Base-by-base conservation (phyloP, 371 early-diverging fungal species). In the Mucor saturninus region DNA sequence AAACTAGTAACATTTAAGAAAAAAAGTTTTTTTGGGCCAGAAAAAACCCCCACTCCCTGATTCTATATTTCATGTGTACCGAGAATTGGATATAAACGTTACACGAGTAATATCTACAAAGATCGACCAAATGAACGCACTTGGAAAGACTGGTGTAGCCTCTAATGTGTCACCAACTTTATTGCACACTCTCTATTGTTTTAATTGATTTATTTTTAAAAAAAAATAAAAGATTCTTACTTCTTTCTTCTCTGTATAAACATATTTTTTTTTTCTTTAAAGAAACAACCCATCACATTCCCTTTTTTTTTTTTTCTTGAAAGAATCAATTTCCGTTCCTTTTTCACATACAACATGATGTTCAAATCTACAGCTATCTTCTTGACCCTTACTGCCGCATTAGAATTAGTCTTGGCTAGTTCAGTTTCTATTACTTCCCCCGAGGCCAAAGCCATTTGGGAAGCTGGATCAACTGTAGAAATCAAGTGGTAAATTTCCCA, bases 391-490 rank as follows among this genome's bases (percentile, higher is more conserved):
- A 56, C 54, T 30, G 61, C 61, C 35, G 65, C 61, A 38, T 53
- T 69, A 30, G 50, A 69, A 50, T 49, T 65, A 38, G 62, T 65
- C 15, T 56, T 59, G 32, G 73, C 64, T 40, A 62, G 69, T 61
- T 73, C 73, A 32, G 67, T 73, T 43, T 54, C 60, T 6, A 54
- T 73, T 46, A 69, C 69, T 54, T 45, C 57, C 15, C 80, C 80
- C 14, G 56, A 72, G 48, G 52, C 75, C 11, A 74, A 72, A 35
- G 70, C 54, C 48, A 68, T 65, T 1, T 74, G 70, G 62, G 52
- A 69, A 55, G 52, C 62, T 30, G 80, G 80, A 51, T 58, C 77
- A 37, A 69, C 66, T 15, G 73, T 80, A 21, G 61, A 76, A 45
- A 75, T 80, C 51, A 69, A 71, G 53, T 80, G 80, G 80, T 57